Base-by-base conservation (phyloP, 345 rosid genomes). In the Odontarrhena argentea region DNA sequence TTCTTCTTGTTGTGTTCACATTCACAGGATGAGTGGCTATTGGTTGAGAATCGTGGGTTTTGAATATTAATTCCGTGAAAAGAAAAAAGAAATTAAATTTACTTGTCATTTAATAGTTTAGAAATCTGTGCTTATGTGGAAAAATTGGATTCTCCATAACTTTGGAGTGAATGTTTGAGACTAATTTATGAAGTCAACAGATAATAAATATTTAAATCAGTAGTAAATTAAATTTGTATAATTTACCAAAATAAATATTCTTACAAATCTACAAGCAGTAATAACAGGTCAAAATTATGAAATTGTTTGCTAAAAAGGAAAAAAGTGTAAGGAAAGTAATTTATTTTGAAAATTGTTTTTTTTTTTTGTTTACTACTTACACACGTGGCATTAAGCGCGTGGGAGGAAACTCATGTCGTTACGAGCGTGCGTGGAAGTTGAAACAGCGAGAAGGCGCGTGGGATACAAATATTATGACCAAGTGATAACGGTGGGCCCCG, bases 31-130 rank as follows among this genome's bases (percentile, higher is more conserved):
- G 53, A 65, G 71, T 43, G 51, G 3, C 48, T 50, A 60, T 60
- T 66, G 57, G 72, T 53, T 60, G 73, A 66, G 35, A 54, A 74
- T 53, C 68, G 77, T 74, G 73, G 59, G 64, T 45, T 62, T 67
- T 45, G 6, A 60, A 67, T 12, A 36, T 60, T 60, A 50, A 13
- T 34, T 52, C 51, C 42, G 14, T 6, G 10, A 46, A 25, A 15
- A 57, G 10, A 30, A 9, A 9, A 18, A 9, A 5, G 9, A 9
- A 13, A 10, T 56, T 55, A 26, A 45, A 14, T 48, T 52, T 51
- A 41, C 11, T 32, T 28, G 9, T 9, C 11, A 51, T 13, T 44
- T 10, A 44, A 53, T 25, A 38, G 38, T 8, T 15, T 30, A 2
- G 18, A 26, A 12, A 66, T 60, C 26, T 73, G 40, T 37, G 42